phyloP scores from a whole-genome alignment of 2,329 filamentous ascomycete species.

The Fusarium xylarioides region DNA sequence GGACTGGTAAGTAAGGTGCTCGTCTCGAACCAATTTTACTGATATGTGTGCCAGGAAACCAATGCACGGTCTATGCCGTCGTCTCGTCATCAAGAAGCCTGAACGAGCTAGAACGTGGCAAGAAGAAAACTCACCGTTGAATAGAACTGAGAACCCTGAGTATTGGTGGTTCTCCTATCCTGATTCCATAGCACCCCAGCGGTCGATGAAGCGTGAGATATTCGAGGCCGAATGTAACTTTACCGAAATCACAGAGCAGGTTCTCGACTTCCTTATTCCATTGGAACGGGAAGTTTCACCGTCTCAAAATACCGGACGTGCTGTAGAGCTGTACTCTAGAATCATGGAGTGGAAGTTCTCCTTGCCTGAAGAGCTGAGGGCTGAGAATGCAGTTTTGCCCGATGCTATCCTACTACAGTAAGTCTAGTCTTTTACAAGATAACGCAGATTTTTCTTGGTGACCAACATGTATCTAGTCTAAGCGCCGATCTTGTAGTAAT shows the following conservation, averaged over 20 bases:
- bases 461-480: neutral
- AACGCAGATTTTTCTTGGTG: neutral
- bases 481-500: slow-evolving; percentile 14
- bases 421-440: neutral
- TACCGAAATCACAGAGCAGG: slow-evolving; percentile 21
- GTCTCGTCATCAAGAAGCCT: slow-evolving; percentile 5
- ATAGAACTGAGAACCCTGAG: slow-evolving; percentile 9
- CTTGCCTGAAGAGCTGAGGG: slow-evolving; percentile 10
- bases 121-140: neutral
- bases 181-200: neutral
- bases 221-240: slow-evolving; percentile 22
- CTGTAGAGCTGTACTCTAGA: slow-evolving; percentile 5
- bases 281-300: neutral
- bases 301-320: neutral
- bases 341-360: slow-evolving; percentile 28
- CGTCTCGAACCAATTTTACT: neutral
- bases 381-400: slow-evolving; percentile 17
- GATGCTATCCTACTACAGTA: slow-evolving; percentile 20
- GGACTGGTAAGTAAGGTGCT: slow-evolving; percentile 16
- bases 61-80: slow-evolving; percentile 24
- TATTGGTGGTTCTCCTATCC: slow-evolving; percentile 33
- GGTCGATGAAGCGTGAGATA: slow-evolving; percentile 20
- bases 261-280: slow-evolving; percentile 17
- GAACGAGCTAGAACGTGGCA: slow-evolving; percentile 10
- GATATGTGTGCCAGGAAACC: slow-evolving; percentile 13